Percentiles rank a stretch among this genome's conserved stretches.
phyloP scores from a whole-genome alignment of 2,329 filamentous ascomycete genomes.

The Rutstroemia sydowiana region DNA sequence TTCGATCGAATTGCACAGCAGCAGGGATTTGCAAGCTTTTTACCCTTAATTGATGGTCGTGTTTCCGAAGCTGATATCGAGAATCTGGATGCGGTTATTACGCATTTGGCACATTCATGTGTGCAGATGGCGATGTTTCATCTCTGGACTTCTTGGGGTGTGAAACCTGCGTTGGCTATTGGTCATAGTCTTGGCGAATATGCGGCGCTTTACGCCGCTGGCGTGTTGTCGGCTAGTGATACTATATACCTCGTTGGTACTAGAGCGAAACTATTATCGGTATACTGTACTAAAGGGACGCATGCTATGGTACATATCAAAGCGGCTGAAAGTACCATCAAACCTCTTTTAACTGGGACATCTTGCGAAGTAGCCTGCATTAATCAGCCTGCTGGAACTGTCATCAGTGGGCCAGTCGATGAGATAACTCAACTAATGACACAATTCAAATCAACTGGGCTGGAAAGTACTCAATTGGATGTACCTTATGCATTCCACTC shows the following conservation, averaged over 20 bases:
- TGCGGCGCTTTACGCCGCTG: slow-evolving; percentile 61
- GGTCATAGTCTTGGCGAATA: slow-evolving; percentile 66
- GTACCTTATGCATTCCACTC: slow-evolving; percentile 61
- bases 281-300: slow-evolving; percentile 55
- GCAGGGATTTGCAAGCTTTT: slow-evolving; percentile 24
- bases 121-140: slow-evolving; percentile 35
- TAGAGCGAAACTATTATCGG: slow-evolving; percentile 56
- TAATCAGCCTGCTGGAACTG: neutral
- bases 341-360: slow-evolving; percentile 31
- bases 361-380: neutral
- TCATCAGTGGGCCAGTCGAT: neutral
- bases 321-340: slow-evolving; percentile 55
- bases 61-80: neutral
- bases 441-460: neutral
- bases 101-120: neutral
- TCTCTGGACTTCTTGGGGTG: slow-evolving; percentile 47
- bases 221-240: slow-evolving; percentile 63
- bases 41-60: slow-evolving; percentile 32
- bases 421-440: neutral
- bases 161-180: slow-evolving; percentile 46
- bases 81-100: neutral
- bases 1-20: slow-evolving; percentile 14
- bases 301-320: slow-evolving; percentile 54
- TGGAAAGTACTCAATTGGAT: slow-evolving; percentile 36
- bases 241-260: slow-evolving; percentile 63